Conservation (phyloP, 2,329 filamentous ascomycete genomes). For the Alternaria triticina region DNA sequence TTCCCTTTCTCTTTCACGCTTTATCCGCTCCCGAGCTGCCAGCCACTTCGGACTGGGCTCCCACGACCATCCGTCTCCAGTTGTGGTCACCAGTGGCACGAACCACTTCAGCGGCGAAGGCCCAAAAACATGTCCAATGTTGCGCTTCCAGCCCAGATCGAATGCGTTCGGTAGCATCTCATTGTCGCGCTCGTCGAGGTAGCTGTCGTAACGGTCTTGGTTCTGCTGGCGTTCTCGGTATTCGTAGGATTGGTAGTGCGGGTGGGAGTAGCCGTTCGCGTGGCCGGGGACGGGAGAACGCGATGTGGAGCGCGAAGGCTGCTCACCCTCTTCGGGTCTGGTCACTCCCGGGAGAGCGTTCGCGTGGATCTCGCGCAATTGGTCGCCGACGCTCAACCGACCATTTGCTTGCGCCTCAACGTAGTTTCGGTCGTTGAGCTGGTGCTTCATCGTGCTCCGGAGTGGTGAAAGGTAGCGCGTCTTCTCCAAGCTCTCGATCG, state of each 20-base stretch:
- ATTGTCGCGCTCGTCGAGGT: conserved; percentile 88
- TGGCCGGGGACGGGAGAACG: conserved; percentile 41
- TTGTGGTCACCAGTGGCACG: conserved; percentile 82
- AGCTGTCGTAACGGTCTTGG: conserved; percentile 73
- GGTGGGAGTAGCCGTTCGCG: conserved; percentile 52
- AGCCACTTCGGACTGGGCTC: conserved; percentile 83
- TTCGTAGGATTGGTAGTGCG: conserved; percentile 50
- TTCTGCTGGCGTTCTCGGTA: conserved; percentile 69
- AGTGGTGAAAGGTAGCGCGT: conserved; percentile 89
- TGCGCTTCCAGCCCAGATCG: conserved; percentile 82
- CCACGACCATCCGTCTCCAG: conserved; percentile 94
- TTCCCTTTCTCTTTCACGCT: conserved; percentile 46
- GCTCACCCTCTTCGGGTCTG: conserved; percentile 81
- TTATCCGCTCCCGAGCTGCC: conserved; percentile 69
- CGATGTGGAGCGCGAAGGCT: conserved; percentile 52
- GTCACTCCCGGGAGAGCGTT: conserved; percentile 82
- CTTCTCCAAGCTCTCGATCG: conserved; percentile 95
- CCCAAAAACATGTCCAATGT: conserved; percentile 83
- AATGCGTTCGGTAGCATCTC: conserved; percentile 91
- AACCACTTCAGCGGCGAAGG: conserved; percentile 74
- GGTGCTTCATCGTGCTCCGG: conserved; percentile 71
- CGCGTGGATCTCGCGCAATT: conserved; percentile 80
- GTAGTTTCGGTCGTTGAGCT: conserved; percentile 58
- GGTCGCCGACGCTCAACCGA: conserved; percentile 62
- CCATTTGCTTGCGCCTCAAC: conserved; percentile 51